Base-by-base conservation (phyloP, 83 land plant genomes). In the Larix sibirica region DNA sequence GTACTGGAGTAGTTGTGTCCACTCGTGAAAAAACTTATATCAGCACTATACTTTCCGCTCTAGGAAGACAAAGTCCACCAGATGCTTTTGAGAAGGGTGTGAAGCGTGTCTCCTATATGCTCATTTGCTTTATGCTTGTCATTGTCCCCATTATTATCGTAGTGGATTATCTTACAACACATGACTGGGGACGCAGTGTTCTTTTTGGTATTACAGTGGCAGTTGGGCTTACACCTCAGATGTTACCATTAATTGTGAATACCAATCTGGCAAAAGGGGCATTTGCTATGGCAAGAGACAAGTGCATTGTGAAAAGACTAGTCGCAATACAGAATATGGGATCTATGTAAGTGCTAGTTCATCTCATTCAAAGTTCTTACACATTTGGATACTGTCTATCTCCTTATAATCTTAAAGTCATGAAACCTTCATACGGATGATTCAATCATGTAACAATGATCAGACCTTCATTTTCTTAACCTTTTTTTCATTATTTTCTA, bases 201-300 rank as follows among this genome's bases (percentile, higher is more conserved):
- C 78, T 91, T 23, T 91, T 91, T 85, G 89, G 85, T 56, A 83
- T 88, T 60, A 86, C 93, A 21, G 90, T 91, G 61, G 93, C 93
- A 78, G 82, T 88, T 74, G 93, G 89, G 26, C 89, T 91, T 38
- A 91, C 93, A 47, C 93, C 93, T 63, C 89, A 91, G 77, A 91
- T 91, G 93, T 84, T 91, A 74, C 93, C 93, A 26, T 82, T 91
- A 38, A 87, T 91, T 61, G 88, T 91, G 10, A 91, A 91, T 65
- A 86, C 91, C 50, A 88, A 86, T 85, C 88, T 91, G 70, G 89
- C 93, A 60, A 89, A 85, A 58, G 93, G 93, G 74, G 90, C 93
- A 65, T 80, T 88, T 61, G 87, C 87, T 21, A 86, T 91, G 93
- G 93, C 93, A 24, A 88, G 83, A 67, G 85, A 87, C 21, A 84